Evolutionary conservation across 345 rosid species (phyloP).

Genomic region (Kandelia obovata): DNA sequence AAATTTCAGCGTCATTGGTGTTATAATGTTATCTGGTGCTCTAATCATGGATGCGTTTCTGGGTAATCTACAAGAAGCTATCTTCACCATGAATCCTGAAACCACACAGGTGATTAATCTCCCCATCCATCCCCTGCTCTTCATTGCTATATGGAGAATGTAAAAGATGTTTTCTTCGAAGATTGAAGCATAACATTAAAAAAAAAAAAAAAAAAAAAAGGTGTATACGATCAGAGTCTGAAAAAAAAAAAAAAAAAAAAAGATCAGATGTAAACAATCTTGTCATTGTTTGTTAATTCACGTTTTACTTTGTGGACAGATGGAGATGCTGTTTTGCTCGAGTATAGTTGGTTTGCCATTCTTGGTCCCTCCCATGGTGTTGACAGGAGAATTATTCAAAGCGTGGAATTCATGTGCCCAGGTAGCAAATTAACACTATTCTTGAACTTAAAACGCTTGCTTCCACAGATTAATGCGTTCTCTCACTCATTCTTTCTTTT

Average conservation of each 20-base stretch:
- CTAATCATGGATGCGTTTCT: constrained; percentile 79
- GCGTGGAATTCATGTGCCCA: constrained; percentile 88
- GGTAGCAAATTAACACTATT: constrained; percentile 27
- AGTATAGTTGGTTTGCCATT: constrained; percentile 82
- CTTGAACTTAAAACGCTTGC: no score
- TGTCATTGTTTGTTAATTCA: no score
- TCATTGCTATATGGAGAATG: no score
- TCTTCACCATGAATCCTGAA: constrained; percentile 69
- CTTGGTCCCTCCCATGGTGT: constrained; percentile 81
- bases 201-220: neutral
- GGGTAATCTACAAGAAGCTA: constrained; percentile 85
- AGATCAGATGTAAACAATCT: no score
- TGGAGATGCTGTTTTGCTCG: constrained; percentile 94
- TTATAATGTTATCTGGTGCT: constrained; percentile 81
- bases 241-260: neutral
- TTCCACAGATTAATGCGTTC: neutral
- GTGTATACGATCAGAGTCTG: no score
- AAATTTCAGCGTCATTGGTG: constrained; percentile 71
- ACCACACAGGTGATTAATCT: constrained; percentile 68
- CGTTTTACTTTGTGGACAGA: constrained; percentile 32
- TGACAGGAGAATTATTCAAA: constrained; percentile 75
- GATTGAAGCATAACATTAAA: no score
- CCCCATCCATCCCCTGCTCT: neutral
- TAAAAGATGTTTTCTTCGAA: no score
- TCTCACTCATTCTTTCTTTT: neutral